Evolutionary conservation across 2,329 filamentous ascomycete genomes (phyloP), one percentile per base, ranked within the genome.

Genomic region (Blumeriella jaapii): DNA sequence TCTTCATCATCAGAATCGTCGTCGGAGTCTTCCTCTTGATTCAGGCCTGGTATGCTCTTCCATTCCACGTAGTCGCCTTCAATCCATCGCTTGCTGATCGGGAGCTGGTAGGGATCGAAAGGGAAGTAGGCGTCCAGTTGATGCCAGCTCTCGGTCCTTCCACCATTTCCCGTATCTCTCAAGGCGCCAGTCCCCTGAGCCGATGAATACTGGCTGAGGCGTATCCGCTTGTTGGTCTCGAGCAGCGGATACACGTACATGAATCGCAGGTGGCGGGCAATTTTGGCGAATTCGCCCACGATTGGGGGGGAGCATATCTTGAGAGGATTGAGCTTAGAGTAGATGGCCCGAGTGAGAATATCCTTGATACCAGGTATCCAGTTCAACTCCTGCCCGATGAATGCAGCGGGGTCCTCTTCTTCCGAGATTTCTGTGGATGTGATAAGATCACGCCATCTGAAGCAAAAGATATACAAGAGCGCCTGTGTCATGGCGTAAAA

Each of bases 71-170:
- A 95, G 54, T 93, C 81, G 13, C 73, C 69, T 43, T 86, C 80
- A 9, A 98, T 62, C 93, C 91, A 96, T 40, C 76, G 71, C 59
- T 82, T 85, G 57, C 87, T 95, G 47, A 76, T 67, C 1, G 87
- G 87, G 31, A 98, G 65, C 52, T 89, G 81, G 58, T 96, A 98
- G 2, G 93, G 93, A 55, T 98, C 91, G 53, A 98, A 98, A 0
- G 91, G 91, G 53, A 96, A 98, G 57, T 93, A 95, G 0, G 86
- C 82, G 49, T 96, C 87, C 2, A 98, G 69, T 58, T 94, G 80
- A 52, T 89, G 78, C 52, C 76, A 80, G 43, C 78, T 76, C 47
- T 94, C 84, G 39, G 82, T 81, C 35, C 77, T 70, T 10, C 61
- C 56, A 32, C 61, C 39, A 57, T 63, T 41, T 51, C 64, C 36